phyloP scores from a whole-genome alignment of 2,329 filamentous ascomycete species.

The Allantophomopsis lycopodina region DNA sequence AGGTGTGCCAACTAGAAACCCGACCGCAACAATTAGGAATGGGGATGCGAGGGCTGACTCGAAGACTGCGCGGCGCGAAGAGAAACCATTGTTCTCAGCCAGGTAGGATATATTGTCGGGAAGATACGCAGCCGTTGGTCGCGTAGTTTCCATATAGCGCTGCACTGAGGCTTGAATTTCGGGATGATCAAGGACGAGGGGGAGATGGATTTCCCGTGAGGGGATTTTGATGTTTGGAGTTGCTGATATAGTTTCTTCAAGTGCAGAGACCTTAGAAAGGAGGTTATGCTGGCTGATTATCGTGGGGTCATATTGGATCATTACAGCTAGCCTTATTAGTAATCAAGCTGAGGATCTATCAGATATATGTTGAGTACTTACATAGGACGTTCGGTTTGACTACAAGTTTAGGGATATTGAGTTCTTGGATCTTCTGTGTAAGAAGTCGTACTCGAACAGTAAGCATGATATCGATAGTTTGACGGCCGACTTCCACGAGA shows the following conservation, averaged over 20 bases:
- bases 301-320: constrained; percentile 29
- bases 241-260: constrained; percentile 17
- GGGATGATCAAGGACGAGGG: constrained; percentile 25
- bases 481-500: constrained; percentile 7
- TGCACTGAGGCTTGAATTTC: constrained; percentile 9
- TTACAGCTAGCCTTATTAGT: constrained; percentile 18
- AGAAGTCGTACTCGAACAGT: constrained; percentile 6
- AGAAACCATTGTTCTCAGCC: constrained; percentile 21
- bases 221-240: constrained; percentile 22
- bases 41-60: constrained; percentile 18
- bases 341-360: neutral
- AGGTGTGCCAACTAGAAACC: constrained; percentile 24
- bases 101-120: constrained; percentile 17
- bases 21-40: constrained; percentile 19
- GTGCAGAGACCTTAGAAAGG: constrained; percentile 19
- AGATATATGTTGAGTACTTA: neutral
- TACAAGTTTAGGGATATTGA: constrained; percentile 23
- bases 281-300: constrained; percentile 23
- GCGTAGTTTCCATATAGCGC: constrained; percentile 16
- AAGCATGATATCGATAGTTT: constrained; percentile 6
- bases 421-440: constrained; percentile 12
- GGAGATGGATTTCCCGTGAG: constrained; percentile 27
- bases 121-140: constrained; percentile 15
- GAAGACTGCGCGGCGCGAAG: constrained; percentile 17
- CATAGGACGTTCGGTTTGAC: constrained; percentile 35